Conservation (phyloP, 2,329 filamentous ascomycete genomes). For the Rutstroemia sp. region DNA sequence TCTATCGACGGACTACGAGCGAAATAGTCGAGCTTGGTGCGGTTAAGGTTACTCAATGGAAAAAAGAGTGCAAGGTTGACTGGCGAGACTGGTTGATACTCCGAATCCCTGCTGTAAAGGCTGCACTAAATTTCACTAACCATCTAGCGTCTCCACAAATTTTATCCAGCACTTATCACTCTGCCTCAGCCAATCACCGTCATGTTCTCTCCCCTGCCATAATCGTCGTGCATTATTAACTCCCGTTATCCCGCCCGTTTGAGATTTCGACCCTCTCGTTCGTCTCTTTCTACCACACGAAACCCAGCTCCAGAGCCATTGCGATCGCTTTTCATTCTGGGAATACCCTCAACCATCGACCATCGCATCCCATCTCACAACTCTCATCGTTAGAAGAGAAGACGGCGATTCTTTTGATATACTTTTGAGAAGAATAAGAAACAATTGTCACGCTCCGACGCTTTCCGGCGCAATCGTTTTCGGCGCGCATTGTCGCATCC, state of each 20-base stretch:
- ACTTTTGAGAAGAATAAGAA: neutral
- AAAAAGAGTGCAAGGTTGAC: neutral
- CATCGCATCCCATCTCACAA: neutral
- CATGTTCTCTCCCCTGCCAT: neutral
- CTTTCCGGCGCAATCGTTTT: slow-evolving; percentile 21
- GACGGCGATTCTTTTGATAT: slow-evolving; percentile 1
- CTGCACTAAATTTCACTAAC: neutral
- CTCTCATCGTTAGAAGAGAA: neutral
- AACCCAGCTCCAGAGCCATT: neutral
- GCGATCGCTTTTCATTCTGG: neutral
- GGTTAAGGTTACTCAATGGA: neutral
- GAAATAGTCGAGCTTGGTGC: too few relatives aligned
- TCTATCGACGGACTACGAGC: too few relatives aligned
- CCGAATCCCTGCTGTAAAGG: neutral
- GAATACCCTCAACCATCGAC: neutral
- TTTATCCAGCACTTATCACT: neutral
- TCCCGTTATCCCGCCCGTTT: slow-evolving; percentile 6
- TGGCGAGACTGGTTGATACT: neutral
- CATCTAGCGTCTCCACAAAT: neutral
- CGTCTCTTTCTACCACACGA: slow-evolving; percentile 1
- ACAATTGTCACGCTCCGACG: slow-evolving; percentile 9
- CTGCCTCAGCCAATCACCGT: neutral
- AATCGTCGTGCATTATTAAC: slow-evolving; percentile 1
- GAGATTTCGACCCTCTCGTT: slow-evolving; percentile 4
- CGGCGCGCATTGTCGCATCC: neutral